Base-by-base conservation (phyloP, 345 rosid species). In the Xanthoceras sorbifolium region DNA sequence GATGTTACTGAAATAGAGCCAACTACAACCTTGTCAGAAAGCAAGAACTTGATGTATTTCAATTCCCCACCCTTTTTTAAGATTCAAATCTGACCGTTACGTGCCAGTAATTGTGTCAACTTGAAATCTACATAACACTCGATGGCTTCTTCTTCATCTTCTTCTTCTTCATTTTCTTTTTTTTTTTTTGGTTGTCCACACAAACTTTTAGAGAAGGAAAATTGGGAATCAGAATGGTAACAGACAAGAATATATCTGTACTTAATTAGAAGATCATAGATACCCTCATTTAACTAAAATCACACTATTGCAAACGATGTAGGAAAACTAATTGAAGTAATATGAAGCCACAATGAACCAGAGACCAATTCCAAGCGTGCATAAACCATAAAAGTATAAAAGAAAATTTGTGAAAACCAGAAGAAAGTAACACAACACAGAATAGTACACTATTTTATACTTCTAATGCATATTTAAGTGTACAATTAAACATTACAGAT, bases 71-170 rank as follows among this genome's bases (percentile, higher is more conserved):
- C 98, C 98, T 94, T 78, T 88, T 86, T 95, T 94, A 71, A 92
- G 97, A 87, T 95, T 95, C 71, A 93, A 84, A 84, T 94, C 97
- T 87, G 93, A 81, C 25, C 91, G 87, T 76, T 95, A 97, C 91
- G 97, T 12, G 97, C 94, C 94, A 9, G 89, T 87, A 77, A 90
- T 94, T 76, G 90, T 93, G 84, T 95, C 99, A 15, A 93, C 86
- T 88, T 95, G 96, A 75, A 91, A 85, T 78, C 98, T 94, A 85
- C 69, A 76, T 26, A 78, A 67, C 36, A 32, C 2, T 32, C 36
- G 36, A 32, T 32, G 36, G 36, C 36, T 32, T 32, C 36, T n/a
- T n/a, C n/a, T n/a, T n/a, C n/a, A n/a, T n/a, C n/a, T n/a, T n/a
- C n/a, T n/a, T n/a, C n/a, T n/a, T n/a, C n/a, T n/a, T n/a, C n/a